Conservation (phyloP, 2,329 filamentous ascomycete species). For the Fusarium palustre region DNA sequence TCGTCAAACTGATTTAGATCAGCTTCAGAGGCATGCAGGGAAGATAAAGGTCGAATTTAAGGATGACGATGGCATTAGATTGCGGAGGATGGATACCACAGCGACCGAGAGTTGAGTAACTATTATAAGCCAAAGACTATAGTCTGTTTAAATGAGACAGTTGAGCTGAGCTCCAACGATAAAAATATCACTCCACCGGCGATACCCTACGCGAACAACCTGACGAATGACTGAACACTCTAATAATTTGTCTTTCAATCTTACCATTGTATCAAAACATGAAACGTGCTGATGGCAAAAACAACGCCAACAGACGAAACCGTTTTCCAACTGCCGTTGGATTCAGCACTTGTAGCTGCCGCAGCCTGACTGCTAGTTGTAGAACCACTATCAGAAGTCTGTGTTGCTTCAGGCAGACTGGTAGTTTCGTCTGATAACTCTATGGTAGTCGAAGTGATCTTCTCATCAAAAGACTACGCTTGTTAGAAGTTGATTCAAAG, state of each 20-base stretch:
- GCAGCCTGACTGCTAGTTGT: neutral
- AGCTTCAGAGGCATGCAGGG: neutral
- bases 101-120: neutral
- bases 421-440: neutral
- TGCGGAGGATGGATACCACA: neutral
- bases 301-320: neutral
- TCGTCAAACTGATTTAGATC: neutral
- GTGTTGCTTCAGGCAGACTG: neutral
- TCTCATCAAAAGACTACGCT: neutral
- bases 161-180: fast-evolving
- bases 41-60: neutral
- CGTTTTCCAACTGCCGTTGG: neutral
- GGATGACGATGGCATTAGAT: neutral
- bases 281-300: neutral
- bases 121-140: neutral
- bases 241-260: too few species aligned
- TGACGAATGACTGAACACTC: neutral
- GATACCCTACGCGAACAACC: neutral
- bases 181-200: too few species aligned
- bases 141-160: neutral
- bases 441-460: neutral
- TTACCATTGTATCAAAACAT: neutral
- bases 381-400: neutral
- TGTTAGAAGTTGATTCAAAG: neutral
- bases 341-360: neutral